A percentile compares a stretch with the other conserved stretches of the same genome.
Conservation (phyloP, 2,329 filamentous ascomycete genomes). For the Tolypocladium endophyticum region DNA sequence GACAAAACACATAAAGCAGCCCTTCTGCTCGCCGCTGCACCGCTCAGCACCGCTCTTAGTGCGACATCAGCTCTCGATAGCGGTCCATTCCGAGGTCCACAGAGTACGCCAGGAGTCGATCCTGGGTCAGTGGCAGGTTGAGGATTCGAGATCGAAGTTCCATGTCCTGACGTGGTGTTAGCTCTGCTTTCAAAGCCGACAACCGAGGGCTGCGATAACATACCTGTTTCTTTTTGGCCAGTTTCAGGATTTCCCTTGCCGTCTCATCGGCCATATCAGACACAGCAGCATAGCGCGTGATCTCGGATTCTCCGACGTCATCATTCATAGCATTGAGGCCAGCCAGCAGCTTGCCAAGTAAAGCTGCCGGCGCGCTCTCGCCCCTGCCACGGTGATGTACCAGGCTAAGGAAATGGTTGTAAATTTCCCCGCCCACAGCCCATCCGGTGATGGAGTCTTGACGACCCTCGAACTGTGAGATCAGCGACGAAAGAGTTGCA, state of each 20-base stretch:
- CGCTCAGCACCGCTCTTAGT: constrained; percentile 11
- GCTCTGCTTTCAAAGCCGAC: constrained; percentile 4
- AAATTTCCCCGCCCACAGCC: constrained; percentile 72
- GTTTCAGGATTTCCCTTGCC: constrained; percentile 51
- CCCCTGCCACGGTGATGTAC: constrained; percentile 31
- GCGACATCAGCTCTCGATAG: constrained; percentile 53
- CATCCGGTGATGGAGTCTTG: constrained; percentile 58
- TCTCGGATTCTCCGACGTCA: constrained; percentile 29
- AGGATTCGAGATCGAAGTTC: constrained; percentile 35
- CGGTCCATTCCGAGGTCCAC: constrained; percentile 59
- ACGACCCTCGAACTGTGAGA: constrained; percentile 59
- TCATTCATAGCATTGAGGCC: constrained; percentile 46
- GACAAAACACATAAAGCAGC: neutral
- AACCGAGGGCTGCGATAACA: constrained; percentile 14
- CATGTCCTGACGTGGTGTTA: constrained; percentile 16
- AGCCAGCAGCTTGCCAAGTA: constrained; percentile 46
- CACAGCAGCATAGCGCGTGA: constrained; percentile 56
- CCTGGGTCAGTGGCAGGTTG: constrained; percentile 58
- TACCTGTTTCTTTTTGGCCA: constrained; percentile 46
- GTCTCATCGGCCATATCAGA: constrained; percentile 73
- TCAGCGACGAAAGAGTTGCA: constrained; percentile 53
- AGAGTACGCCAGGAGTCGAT: constrained; percentile 60
- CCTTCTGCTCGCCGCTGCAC: neutral
- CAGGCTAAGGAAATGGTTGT: constrained; percentile 49
- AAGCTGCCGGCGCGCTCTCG: constrained; percentile 27